Base-by-base conservation (phyloP, 1,139 yeast genomes). In the Zygosaccharomyces sapae region DNA sequence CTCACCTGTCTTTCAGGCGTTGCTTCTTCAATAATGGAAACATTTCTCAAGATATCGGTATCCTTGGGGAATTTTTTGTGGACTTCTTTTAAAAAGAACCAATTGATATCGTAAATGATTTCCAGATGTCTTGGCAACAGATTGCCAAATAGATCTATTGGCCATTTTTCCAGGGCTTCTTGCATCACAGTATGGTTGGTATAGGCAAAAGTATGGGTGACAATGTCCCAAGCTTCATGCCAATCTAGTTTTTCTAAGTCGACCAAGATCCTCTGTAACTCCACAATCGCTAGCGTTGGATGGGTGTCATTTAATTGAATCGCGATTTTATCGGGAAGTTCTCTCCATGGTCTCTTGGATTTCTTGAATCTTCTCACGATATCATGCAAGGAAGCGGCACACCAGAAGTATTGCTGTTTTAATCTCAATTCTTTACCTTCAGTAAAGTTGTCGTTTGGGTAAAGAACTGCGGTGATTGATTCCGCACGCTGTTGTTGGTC, bases 331-430 rank as follows among this genome's bases (percentile, higher is more conserved):
- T 86, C 94, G 29, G 96, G 79, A 66, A 89, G 86, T 63, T 83
- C 88, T 38, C 74, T 64, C 95, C 96, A 89, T 45, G 88, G 77
- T 62, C 83, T 79, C 61, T 81, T 80, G 46, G 81, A 69, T 71
- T 89, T 89, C 68, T 88, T 83, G 72, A 86, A 89, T 62, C 97
- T 80, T 66, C 97, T 83, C 43, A 89, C 81, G 60, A 89, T 89
- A 67, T 89, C 97, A 61, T 86, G 89, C 55, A 90, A 76, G 7
- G 96, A 86, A 40, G 97, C 97, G 44, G 95, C 83, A 47, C 90
- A 96, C 97, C 97, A 89, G 70, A 89, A 90, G 70, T 87, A 89
- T 70, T 89, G 97, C 71, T 89, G 97, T 69, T 89, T 90, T 67
- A 89, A 79, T 67, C 97, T 81, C 63, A 89, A 76, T 64, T 87